Base-by-base conservation (phyloP, 2,329 filamentous ascomycete species). In the Calonectria montana region DNA sequence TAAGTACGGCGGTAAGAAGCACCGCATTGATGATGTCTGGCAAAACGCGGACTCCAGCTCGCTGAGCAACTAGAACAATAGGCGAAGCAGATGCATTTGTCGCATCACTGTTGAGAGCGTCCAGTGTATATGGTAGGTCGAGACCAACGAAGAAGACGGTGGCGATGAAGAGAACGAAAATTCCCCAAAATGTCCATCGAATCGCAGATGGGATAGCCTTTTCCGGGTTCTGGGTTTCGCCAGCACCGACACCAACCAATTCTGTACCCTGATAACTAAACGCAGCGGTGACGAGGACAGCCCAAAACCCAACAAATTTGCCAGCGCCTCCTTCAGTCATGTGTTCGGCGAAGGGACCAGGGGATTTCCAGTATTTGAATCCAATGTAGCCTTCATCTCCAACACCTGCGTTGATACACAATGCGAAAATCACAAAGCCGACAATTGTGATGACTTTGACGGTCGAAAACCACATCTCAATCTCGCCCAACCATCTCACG, bases 401-500 rank as follows among this genome's bases (percentile, higher is more conserved):
- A 29, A 87, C 87, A 13, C 87, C 87, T 39, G 87, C 83, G 73
- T 85, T 84, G 21, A 89, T 80, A 16, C 88, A 81, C 13, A 88
- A 69, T 18, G 82, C 84, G 6, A 88, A 78, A 23, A 89, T 82
- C 67, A 88, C 83, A 16, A 89, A 79, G 27, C 87, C 86, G 37
- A 87, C 76, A 50, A 88, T 88, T 12, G 84, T 82, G 39, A 88
- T 81, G 39, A 89, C 82, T 72, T 89, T 89, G 69, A 88, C 79
- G 0, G 81, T 80, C 2, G 86, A 83, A 64, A 88, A 87, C 79
- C 83, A 85, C 74, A 88, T 89, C 76, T 89, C 87, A 2, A 84
- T 81, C 75, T 89, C 87, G 3, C 87, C 87, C 68, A 87, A 89
- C 65, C 84, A 65, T 85, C 81, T 72, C 84, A 81, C 71, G 86